Percentiles rank a stretch among this genome's conserved stretches.
phyloP scores from a whole-genome alignment of 1,284 basidiomycete genomes.

The Ganoderma meredithae region DNA sequence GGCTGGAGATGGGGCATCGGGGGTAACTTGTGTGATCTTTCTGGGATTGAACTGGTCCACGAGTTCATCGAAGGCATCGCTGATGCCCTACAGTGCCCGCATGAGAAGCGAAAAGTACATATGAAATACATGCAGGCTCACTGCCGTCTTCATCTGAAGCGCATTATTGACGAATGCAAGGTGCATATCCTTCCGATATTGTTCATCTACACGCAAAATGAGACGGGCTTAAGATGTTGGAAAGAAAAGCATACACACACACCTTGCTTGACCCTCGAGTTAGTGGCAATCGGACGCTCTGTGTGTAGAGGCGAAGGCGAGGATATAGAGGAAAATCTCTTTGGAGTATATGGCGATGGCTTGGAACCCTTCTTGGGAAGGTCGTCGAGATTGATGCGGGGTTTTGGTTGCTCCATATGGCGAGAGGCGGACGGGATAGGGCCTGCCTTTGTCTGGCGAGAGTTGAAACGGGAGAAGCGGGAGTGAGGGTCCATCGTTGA shows the following conservation, averaged over 20 bases:
- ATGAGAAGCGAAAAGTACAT: conserved; percentile 20
- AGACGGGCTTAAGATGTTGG: background rate
- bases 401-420: conserved; percentile 55
- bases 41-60: conserved; percentile 75
- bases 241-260: conserved; percentile 2
- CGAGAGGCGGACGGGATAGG: conserved; percentile 54
- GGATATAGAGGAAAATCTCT: conserved; percentile 41
- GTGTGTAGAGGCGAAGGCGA: conserved; percentile 46
- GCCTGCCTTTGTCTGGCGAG: conserved; percentile 69
- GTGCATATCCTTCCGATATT: conserved; percentile 83
- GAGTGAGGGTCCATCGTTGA: conserved; percentile 78
- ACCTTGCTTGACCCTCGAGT: conserved; percentile 74
- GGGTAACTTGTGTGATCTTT: conserved; percentile 43
- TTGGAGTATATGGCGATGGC: conserved; percentile 32
- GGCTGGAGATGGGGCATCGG: conserved; percentile 50
- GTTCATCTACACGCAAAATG: conserved; percentile 56
- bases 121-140: conserved; percentile 44
- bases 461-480: conserved; percentile 73
- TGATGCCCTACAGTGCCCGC: conserved; percentile 57
- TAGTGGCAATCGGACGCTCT: conserved; percentile 73
- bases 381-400: conserved; percentile 48
- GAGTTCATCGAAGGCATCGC: conserved; percentile 73
- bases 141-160: conserved; percentile 75
- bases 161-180: conserved; percentile 86
- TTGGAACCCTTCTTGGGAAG: conserved; percentile 49